Percentiles rank a stretch among this genome's conserved stretches.
Conservation (phyloP, 352 stramenopile species). For the Globisporangium echinulatum region DNA sequence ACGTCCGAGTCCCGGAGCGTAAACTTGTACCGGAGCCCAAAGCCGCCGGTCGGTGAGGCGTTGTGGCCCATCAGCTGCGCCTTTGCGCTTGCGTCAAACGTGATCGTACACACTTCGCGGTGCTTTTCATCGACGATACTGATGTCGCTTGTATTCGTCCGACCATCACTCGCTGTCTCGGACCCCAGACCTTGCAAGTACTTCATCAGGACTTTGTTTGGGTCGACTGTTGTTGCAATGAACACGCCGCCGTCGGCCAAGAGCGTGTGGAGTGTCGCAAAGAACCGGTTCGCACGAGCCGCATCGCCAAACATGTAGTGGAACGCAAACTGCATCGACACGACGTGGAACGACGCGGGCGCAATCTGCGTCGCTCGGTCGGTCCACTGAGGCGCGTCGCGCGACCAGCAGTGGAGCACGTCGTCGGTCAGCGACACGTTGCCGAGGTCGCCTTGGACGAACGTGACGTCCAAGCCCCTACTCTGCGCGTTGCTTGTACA, state of each 20-base stretch:
- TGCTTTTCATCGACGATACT: conserved; percentile 68
- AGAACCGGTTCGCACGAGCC: conserved; percentile 89
- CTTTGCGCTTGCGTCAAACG: conserved; percentile 54
- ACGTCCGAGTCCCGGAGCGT: conserved; percentile 75
- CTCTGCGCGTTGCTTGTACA: conserved; percentile 64
- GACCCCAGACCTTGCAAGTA: conserved; percentile 51
- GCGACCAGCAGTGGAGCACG: conserved; percentile 65
- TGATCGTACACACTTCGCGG: conserved; percentile 73
- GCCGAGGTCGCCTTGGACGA: conserved; percentile 76
- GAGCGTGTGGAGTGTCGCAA: conserved; percentile 90
- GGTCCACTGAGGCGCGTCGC: conserved; percentile 43
- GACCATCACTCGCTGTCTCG: conserved; percentile 16
- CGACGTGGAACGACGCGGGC: conserved; percentile 88
- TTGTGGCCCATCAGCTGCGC: conserved; percentile 35
- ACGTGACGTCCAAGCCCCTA: conserved; percentile 68
- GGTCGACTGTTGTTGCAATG: conserved; percentile 97
- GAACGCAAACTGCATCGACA: conserved; percentile 99
- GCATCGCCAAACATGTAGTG: conserved; percentile 99
- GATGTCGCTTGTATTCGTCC: conserved; percentile 38
- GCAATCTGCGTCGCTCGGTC: conserved; percentile 37
- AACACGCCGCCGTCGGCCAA: conserved; percentile 92
- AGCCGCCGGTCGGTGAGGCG: conserved; percentile 35
- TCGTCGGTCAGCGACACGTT: conserved; percentile 61
- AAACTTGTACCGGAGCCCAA: conserved; percentile 90
- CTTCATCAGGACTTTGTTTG: conserved; percentile 86